Base-by-base conservation (phyloP, 78 protist genomes). In the Speleostelium caveatum region DNA sequence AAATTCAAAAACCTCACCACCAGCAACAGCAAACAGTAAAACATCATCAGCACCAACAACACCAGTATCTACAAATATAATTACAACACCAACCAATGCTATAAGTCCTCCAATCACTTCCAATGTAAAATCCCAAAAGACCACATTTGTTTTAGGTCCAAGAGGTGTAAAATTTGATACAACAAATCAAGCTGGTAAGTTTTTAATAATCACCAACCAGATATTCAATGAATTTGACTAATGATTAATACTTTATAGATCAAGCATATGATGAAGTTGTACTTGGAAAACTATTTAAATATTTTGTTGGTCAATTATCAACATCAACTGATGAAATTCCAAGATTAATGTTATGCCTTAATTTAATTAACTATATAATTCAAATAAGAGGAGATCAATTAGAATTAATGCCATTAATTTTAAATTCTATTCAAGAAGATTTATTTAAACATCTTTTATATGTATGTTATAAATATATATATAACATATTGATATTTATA, bases 251-350 rank as follows among this genome's bases (percentile, higher is more conserved):
- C n/a, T n/a, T n/a, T n/a, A n/a, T n/a, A n/a, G n/a, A n/a, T n/a
- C n/a, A n/a, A n/a, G 39, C 79, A 24, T 83, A 83, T 33, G 90
- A 83, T 69, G 76, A 67, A 69, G 59, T 75, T 30, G 90, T 83
- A 3, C 36, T 83, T 6, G 59, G 39, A 12, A 71, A 61, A 35
- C 39, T 83, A 39, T 58, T 83, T 12, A 42, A 56, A 39, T 83
- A 63, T 42, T 83, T 83, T 69, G 41, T 33, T 14, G 19, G 10
- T 14, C 51, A 67, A 56, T 24, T 79, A 35, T 12, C 5, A 26
- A 1, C 87, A 49, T 32, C 65, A 33, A 28, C 41, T 2, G 33
- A 49, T 45, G 6, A 6, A 14, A 45, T 45, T 45, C 53, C 53
- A 45, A 45, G 10, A 6, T 10, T 14, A 21, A 22, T 83, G 12